A percentile compares a stretch with the other conserved stretches of the same genome.
Conservation (phyloP, 768 basidiomycete genomes). For the Astraeus odoratus region DNA sequence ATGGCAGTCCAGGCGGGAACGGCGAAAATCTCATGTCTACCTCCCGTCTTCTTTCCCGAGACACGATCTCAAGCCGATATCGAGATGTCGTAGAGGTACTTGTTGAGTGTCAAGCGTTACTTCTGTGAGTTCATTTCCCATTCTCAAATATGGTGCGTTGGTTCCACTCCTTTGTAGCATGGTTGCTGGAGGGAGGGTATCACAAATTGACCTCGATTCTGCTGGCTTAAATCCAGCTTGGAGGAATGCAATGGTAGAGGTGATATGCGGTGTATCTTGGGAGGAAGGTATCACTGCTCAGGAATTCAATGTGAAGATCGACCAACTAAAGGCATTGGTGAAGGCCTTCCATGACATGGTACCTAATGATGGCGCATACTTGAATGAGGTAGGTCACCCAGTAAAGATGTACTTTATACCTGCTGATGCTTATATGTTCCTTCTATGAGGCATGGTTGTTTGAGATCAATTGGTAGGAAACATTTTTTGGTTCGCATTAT, state of each 20-base stretch:
- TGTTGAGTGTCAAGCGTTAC: neutral
- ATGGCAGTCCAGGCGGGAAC: slow-evolving; percentile 27
- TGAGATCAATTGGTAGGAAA: too few species aligned
- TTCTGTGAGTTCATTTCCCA: slow-evolving; percentile 9
- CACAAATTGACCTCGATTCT: slow-evolving; percentile 30
- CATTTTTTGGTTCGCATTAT: too few species aligned
- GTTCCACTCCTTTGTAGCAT: slow-evolving; percentile 2
- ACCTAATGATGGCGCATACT: too few species aligned
- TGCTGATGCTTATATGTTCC: too few species aligned
- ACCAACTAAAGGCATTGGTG: too few species aligned
- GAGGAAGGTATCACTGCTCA: slow-evolving; percentile 14
- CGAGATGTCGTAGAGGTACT: slow-evolving; percentile 18
- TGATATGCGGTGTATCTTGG: slow-evolving; percentile 16
- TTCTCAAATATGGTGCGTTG: neutral
- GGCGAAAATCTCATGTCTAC: too few species aligned
- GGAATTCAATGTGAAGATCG: slow-evolving; percentile 11
- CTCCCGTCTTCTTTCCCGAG: too few species aligned
- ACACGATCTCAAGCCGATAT: slow-evolving; percentile 16
- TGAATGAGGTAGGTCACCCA: too few species aligned
- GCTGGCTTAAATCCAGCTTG: slow-evolving; percentile 44
- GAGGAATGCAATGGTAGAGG: slow-evolving; percentile 34
- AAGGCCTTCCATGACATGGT: too few species aligned
- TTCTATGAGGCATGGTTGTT: too few species aligned
- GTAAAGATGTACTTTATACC: too few species aligned
- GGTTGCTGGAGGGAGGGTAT: too few species aligned